Percentiles rank a stretch among this genome's conserved stretches.
phyloP scores from a whole-genome alignment of 768 basidiomycete species.

The Calocera cornea region DNA sequence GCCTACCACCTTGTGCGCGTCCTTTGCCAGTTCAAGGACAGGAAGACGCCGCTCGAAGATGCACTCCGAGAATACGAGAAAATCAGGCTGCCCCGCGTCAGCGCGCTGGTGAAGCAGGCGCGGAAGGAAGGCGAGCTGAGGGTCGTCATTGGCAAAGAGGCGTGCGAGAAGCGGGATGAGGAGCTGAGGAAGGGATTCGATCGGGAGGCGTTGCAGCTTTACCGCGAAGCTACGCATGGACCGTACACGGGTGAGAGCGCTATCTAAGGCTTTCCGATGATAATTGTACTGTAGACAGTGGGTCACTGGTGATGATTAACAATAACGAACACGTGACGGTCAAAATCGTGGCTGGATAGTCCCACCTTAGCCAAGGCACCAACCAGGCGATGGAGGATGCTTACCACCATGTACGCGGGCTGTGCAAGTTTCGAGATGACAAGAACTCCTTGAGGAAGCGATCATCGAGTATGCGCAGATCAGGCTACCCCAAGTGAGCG shows the following conservation, averaged over 20 bases:
- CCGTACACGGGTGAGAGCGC: neutral
- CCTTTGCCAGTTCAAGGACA: conserved; percentile 17
- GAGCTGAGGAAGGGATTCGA: conserved; percentile 2
- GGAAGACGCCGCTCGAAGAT: conserved; percentile 15
- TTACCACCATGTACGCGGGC: too few relatives aligned
- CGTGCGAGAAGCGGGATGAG: conserved; percentile 26
- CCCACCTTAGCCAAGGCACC: too few relatives aligned
- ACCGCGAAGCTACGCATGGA: neutral
- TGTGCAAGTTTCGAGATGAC: too few relatives aligned
- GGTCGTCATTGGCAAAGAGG: conserved; percentile 24
- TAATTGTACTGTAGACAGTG: neutral
- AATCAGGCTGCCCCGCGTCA: conserved; percentile 27
- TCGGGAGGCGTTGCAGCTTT: neutral
- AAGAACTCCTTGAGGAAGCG: too few relatives aligned
- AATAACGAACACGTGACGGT: too few relatives aligned
- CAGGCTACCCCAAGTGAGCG: too few relatives aligned
- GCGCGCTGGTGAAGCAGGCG: conserved; percentile 27
- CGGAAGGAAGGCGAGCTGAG: conserved; percentile 26
- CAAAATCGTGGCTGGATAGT: too few relatives aligned
- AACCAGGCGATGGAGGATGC: too few relatives aligned
- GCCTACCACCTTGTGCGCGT: conserved; percentile 27
- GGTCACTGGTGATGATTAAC: neutral
- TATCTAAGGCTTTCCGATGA: neutral
- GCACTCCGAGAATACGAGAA: conserved; percentile 28
- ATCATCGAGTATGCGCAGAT: too few relatives aligned